phyloP scores from a whole-genome alignment of 805 yeast genomes.

The Metschnikowia matae region DNA sequence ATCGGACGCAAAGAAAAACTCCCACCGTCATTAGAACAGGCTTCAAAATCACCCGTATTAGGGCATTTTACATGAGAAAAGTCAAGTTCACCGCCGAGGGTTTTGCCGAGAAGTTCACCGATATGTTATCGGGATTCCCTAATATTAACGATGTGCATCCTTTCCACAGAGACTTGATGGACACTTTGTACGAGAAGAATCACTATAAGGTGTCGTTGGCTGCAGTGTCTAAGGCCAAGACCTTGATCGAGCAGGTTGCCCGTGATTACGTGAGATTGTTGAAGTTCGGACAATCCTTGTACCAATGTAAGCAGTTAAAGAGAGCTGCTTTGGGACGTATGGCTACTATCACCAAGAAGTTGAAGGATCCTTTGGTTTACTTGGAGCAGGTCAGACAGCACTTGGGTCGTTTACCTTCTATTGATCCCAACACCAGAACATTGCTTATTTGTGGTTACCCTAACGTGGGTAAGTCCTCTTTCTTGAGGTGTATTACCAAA shows the following conservation, averaged over 20 bases:
- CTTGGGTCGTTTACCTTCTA: constrained; percentile 95
- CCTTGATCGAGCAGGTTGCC: constrained; percentile 91
- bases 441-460: constrained; percentile 97
- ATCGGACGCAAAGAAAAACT: constrained; percentile 97
- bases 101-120: constrained; percentile 86
- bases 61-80: constrained; percentile 97
- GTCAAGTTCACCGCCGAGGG: constrained; percentile 97
- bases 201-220: constrained; percentile 97
- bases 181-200: constrained; percentile 94
- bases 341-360: constrained; percentile 96
- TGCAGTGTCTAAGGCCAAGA: constrained; percentile 88
- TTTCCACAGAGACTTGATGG: constrained; percentile 96
- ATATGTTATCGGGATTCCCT: constrained; percentile 84
- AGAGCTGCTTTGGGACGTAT: constrained; percentile 99
- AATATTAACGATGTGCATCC: constrained; percentile 97
- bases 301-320: constrained; percentile 97
- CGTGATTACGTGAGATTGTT: constrained; percentile 92
- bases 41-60: constrained; percentile 90
- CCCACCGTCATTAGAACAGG: constrained; percentile 99
- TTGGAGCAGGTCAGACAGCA: constrained; percentile 99
- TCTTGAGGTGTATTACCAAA: constrained; percentile 86
- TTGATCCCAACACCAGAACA: constrained; percentile 98
- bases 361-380: constrained; percentile 89
- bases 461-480: constrained; percentile 97
- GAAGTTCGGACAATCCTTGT: constrained; percentile 95